Evolutionary conservation across 1,139 yeast species (phyloP), one percentile per base, ranked within the genome.

Genomic region (Protomyces inouyei): DNA sequence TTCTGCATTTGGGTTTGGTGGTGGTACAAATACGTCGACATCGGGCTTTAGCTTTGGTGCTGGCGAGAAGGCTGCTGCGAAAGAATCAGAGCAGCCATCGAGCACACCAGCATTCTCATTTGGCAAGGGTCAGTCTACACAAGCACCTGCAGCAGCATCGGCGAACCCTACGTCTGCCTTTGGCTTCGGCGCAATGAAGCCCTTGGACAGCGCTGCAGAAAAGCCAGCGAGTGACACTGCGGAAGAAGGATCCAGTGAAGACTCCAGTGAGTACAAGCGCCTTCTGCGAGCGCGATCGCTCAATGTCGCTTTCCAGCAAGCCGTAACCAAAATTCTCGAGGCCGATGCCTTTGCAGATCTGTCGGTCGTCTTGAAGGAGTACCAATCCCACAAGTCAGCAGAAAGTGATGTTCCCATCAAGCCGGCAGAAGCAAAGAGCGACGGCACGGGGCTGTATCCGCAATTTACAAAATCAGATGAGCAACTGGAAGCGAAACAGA

Each of bases 251-350:
- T 14, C 37, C 23, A 32, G 52, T 46, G 4, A 38, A 45, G 40
- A 51, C 28, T 48, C 55, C 55, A 16, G 32, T 36, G 55, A 55
- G 38, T 55, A 38, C 55, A 53, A 57, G 9, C 21, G 35, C n/a
- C 59, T 64, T 23, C 36, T 55, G 5, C 52, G 55, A 35, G 51
- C 12, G 21, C 63, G 57, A 10, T 57, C 63, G 28, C 55, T 60
- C 55, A 71, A 18, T 75, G 78, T 35, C 16, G 43, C 36, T 32
- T 59, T 59, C 25, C 9, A 25, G 16, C 18, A 52, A 16, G 63
- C 63, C 6, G 57, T 59, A 16, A 16, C 18, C n/a, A 28, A 46
- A 3, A 28, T 46, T 16, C 21, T 59, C 38, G 57, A 38, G 4
- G 54, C 40, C 18, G 63, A 59, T 18, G 52, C 53, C 35, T 59